These are phyloP conservation scores for Waltergamsia citrina DNA, from an alignment of 2,329 filamentous ascomycete genomes.

Conservation along the genomic window DNA sequence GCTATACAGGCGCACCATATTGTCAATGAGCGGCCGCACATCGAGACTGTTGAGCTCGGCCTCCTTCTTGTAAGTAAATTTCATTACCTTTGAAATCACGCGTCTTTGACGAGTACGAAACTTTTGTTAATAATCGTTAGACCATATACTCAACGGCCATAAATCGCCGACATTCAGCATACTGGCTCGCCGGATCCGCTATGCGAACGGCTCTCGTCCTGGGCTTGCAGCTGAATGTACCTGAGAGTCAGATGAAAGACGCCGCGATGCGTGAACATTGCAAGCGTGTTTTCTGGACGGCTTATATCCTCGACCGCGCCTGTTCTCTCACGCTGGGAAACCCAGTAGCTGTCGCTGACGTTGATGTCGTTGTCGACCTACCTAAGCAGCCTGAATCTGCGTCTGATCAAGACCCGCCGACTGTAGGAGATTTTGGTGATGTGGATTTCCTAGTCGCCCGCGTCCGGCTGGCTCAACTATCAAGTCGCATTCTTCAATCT, in stretches of 20 bases:
- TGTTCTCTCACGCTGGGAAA: constrained; percentile 38
- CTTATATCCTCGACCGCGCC: constrained; percentile 34
- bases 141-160: constrained; percentile 32
- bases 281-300: constrained; percentile 31
- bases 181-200: constrained; percentile 31
- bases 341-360: constrained; percentile 35
- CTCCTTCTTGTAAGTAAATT: constrained; percentile 27
- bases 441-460: constrained; percentile 20
- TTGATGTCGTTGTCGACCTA: constrained; percentile 34
- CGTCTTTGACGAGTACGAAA: too few relatives aligned
- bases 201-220: constrained; percentile 27
- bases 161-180: constrained; percentile 33
- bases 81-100: too few relatives aligned
- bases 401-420: constrained; percentile 19
- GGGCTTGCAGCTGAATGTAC: constrained; percentile 10
- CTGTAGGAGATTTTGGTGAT: constrained; percentile 20
- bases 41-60: constrained; percentile 32
- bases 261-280: constrained; percentile 25
- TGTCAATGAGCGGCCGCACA: constrained; percentile 28
- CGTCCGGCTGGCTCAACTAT: constrained; percentile 25
- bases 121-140: constrained; percentile 11
- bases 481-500: constrained; percentile 16
- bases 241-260: constrained; percentile 26
- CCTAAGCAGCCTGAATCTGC: too few relatives aligned
- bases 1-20: constrained; percentile 27